These are phyloP conservation scores for Lanmaoa pseudosensibilis DNA, from an alignment of 768 basidiomycete genomes.

Conservation along the genomic window DNA sequence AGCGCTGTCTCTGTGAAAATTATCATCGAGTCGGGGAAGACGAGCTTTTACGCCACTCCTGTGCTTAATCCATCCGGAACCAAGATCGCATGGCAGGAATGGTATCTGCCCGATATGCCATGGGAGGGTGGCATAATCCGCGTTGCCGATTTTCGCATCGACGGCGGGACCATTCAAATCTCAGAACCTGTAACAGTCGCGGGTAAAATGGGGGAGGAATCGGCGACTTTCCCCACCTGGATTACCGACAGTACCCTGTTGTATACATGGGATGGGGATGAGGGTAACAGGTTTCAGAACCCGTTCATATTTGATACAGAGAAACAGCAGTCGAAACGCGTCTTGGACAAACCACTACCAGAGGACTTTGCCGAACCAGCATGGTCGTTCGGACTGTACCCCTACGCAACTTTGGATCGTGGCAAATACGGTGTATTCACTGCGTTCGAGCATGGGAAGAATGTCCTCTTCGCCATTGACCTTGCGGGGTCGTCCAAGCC, in stretches of 20 bases:
- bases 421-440: conserved; percentile 30
- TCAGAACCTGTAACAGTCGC: conserved; percentile 43
- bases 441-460: conserved; percentile 31
- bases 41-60: conserved; percentile 65
- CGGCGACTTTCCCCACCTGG: conserved; percentile 35
- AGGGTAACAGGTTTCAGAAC: conserved; percentile 58
- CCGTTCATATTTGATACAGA: conserved; percentile 32
- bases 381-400: conserved; percentile 19
- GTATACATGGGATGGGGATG: conserved; percentile 55
- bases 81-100: conserved; percentile 58
- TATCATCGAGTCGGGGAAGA: conserved; percentile 55
- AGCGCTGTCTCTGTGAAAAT: conserved; percentile 37
- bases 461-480: conserved; percentile 34
- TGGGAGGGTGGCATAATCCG: conserved; percentile 61
- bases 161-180: conserved; percentile 27
- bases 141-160: conserved; percentile 48
- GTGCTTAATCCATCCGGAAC: conserved; percentile 55
- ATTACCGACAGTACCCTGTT: conserved; percentile 51
- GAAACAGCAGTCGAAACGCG: conserved; percentile 26
- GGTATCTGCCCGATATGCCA: conserved; percentile 66
- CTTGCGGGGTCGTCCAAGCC: conserved; percentile 10
- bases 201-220: conserved; percentile 43
- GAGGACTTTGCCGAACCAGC: conserved; percentile 25
- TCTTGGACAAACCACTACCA: conserved; percentile 16
- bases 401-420: conserved; percentile 24